Conservation (phyloP, 2,329 filamentous ascomycete genomes). For the Dothistroma pini region DNA sequence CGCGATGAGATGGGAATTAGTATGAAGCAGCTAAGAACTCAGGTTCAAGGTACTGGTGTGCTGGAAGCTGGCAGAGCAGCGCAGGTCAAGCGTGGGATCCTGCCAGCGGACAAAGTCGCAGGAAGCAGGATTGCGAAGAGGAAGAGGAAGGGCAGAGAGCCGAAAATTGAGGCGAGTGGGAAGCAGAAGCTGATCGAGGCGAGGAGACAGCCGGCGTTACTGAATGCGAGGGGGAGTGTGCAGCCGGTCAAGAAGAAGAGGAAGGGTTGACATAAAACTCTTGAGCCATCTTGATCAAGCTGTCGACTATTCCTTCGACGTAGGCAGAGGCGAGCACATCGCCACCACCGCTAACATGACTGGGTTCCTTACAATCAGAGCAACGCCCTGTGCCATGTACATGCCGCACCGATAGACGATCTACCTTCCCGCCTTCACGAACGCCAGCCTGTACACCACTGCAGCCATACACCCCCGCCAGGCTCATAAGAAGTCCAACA, state of each 20-base stretch:
- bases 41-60: conserved; percentile 18
- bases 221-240: not conserved
- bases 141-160: conserved; percentile 10
- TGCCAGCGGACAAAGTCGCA: conserved; percentile 9
- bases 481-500: conserved; percentile 69
- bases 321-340: too few relatives aligned
- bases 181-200: conserved; percentile 20
- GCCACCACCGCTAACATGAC: too few relatives aligned
- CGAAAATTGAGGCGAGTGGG: conserved; percentile 12
- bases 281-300: not conserved
- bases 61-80: conserved; percentile 21
- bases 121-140: conserved; percentile 15
- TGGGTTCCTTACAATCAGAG: not conserved
- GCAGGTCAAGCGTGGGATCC: conserved; percentile 19
- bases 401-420: not conserved
- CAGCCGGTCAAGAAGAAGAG: conserved; percentile 12
- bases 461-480: not conserved
- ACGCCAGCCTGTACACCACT: not conserved
- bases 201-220: conserved; percentile 9
- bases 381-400: not conserved
- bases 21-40: conserved; percentile 12
- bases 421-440: not conserved
- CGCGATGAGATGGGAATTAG: conserved; percentile 8
- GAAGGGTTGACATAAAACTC: conserved; percentile 4
- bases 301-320: not conserved